Base-by-base conservation (phyloP, 768 basidiomycete species). In the Brasilioporus rufonigricans region DNA sequence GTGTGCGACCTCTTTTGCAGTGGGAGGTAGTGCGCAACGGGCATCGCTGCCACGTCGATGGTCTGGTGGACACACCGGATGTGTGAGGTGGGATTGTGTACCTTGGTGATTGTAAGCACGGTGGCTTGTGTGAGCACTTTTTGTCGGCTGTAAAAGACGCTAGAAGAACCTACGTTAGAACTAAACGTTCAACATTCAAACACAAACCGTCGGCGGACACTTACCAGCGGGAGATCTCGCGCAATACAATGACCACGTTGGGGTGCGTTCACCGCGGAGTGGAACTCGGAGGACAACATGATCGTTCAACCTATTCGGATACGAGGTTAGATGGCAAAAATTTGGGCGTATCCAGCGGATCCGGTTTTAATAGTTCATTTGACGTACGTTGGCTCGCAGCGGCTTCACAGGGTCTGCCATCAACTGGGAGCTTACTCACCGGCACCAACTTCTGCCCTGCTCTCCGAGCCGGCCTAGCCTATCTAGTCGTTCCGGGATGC, bases 201-300 rank as follows among this genome's bases (percentile, higher is more conserved):
- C 32, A 47, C 45, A 44, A n/a, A 8, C 7, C 14, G 19, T 14
- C 14, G 27, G 56, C 26, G 44, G 19, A 33, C 33, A 58, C 65
- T 56, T 45, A 67, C 65, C n/a, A 5, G 19, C 19, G 10, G 19
- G 19, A 26, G 38, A 44, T 53, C 55, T 27, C 23, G 61, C 35
- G 6, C n/a, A 48, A 23, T 23, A 24, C 31, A 10, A 7, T 8
- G 38, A 13, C 29, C 18, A 1, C 43, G 18, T 19, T 26, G 45
- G 14, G 26, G 21, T 18, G 19, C 21, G 35, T n/a, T 48, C 31
- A 27, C 3, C 29, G 29, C 48, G 3, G 52, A 32, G 40, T 13
- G 31, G 19, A 21, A 35, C 52, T 23, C 21, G 8, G 51, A 43
- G 39, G 57, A 50, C 24, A 19, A 18, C 60, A 48, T 52, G n/a